Evolutionary conservation across 108 stramenopile species (phyloP), one percentile per base, ranked within the genome.

Genomic region (Skeletonema tropicum): DNA sequence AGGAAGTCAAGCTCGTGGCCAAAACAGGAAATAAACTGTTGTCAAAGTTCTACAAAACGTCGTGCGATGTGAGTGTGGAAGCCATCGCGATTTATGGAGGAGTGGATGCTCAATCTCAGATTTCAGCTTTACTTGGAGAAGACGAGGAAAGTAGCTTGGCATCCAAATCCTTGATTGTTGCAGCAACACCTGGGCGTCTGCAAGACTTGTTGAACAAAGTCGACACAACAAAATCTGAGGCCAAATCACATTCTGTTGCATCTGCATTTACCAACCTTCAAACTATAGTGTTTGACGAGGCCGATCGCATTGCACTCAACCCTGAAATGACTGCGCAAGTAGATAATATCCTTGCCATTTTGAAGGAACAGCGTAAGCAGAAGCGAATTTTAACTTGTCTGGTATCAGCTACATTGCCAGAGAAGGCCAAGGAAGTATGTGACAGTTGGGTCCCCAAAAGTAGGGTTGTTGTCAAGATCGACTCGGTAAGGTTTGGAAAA

Each of bases 291-390:
- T 67, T 96, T 59, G 96, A 97, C 85, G 96, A 97, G 79, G 90
- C 92, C 5, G 96, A 97, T 80, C 85, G 86, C 23, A 55, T 55
- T 2, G 52, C 52, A 23, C 64, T 88, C 92, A 32, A 80, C 95
- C 7, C 94, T 93, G 60, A 94, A 94, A 93, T 94, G 96, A 21
- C 94, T 96, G 80, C 79, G 75, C 26, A 78, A 72, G 21, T 90
- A 90, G 48, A 94, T 96, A 83, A 79, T 31, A 94, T 96, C 49
- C 62, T 94, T 7, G 35, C 74, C 33, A 15, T 77, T 31, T 12
- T 60, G 49, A 30, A 71, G 9, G 26, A 66, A 21, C 19, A 23
- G 7, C 52, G 52, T 2, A 61, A 60, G 6, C 30, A 25, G 9
- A 61, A 42, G 14, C 38, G 49, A 12, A 62, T 79, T 38, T 49